Base-by-base conservation (phyloP, 2,329 filamentous ascomycete species). In the Neonectria sp. region DNA sequence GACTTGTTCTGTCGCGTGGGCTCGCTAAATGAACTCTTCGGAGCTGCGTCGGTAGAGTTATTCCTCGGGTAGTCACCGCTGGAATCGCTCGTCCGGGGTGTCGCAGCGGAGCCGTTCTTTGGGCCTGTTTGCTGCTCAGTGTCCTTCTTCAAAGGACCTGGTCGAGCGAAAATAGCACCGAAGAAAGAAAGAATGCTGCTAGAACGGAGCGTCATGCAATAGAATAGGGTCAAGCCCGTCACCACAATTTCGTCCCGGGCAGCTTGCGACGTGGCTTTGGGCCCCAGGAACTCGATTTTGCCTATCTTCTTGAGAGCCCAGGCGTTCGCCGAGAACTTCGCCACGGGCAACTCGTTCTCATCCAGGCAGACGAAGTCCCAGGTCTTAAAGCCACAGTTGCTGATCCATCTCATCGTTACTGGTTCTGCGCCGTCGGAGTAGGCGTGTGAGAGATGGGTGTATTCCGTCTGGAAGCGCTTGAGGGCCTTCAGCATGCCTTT, bases 331-430 rank as follows among this genome's bases (percentile, higher is more conserved):
- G 68, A 67, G 51, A 73, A 74, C 25, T 37, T 70, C 17, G 72
- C 72, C 1, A 74, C 72, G 1, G 72, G 66, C 31, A 60, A 49
- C 25, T 63, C 33, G 15, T 72, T 56, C 35, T 71, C 68, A 7
- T 73, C 70, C 3, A 70, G 55, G 5, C 72, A 74, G 45, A 70
- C 60, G 45, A 74, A 74, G 45, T 74, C 70, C 72, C 72, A 74
- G 17, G 60, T 68, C 64, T 72, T 72, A 58, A 74, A 69, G 55
- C 60, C 63, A 11, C 63, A 61, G 0, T 15, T 33, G 27, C 71
- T 73, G 1, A 55, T 49, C 72, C 72, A 74, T 15, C 52, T 65
- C 72, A 74, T 74, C 1, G 71, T 52, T 2, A 48, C 60, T 0
- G 71, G 72, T 0, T 62, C 45, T 2, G 56, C 68, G 2, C 45